These are phyloP conservation scores for Hericium coralloides DNA, from an alignment of 768 basidiomycete genomes.

Conservation along the genomic window DNA sequence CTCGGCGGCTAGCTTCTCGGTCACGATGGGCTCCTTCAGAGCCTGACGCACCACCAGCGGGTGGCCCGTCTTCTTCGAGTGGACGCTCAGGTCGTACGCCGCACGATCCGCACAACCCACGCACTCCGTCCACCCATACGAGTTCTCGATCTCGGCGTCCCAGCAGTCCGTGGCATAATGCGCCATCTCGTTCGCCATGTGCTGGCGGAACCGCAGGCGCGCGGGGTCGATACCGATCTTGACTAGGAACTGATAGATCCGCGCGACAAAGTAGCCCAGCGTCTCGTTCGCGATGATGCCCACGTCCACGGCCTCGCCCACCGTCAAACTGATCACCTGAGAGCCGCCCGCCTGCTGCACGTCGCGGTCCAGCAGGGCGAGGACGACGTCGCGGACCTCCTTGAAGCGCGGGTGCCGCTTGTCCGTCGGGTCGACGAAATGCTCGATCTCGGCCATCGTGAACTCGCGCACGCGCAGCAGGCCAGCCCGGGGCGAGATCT, in stretches of 20 bases:
- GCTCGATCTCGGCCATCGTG: conserved; percentile 99
- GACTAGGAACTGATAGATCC: conserved; percentile 82
- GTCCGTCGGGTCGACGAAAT: conserved; percentile 92
- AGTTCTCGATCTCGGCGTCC: conserved; percentile 97
- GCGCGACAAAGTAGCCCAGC: conserved; percentile 92
- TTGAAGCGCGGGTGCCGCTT: conserved; percentile 81
- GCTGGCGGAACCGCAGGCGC: conserved; percentile 89
- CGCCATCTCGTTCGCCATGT: conserved; percentile 99
- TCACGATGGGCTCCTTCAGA: conserved; percentile 76
- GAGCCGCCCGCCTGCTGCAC: conserved; percentile 74
- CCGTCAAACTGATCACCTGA: conserved; percentile 51
- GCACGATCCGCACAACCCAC: conserved; percentile 98
- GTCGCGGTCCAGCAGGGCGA: conserved; percentile 73
- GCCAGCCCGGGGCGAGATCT: conserved; percentile 95
- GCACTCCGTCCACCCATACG: conserved; percentile 94
- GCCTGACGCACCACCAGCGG: conserved; percentile 81
- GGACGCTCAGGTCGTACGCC: conserved; percentile 92
- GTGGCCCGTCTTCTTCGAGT: conserved; percentile 75
- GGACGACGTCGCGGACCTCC: conserved; percentile 66
- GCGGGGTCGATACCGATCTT: conserved; percentile 84
- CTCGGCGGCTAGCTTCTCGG: conserved; percentile 69
- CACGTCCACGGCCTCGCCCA: conserved; percentile 83
- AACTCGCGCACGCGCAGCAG: conserved; percentile 96
- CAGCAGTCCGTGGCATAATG: conserved; percentile 99
- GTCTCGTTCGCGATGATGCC: conserved; percentile 95